Evolutionary conservation across 139 green algal genomes (phyloP).

Genomic region (Zygnema circumcarinatum): DNA sequence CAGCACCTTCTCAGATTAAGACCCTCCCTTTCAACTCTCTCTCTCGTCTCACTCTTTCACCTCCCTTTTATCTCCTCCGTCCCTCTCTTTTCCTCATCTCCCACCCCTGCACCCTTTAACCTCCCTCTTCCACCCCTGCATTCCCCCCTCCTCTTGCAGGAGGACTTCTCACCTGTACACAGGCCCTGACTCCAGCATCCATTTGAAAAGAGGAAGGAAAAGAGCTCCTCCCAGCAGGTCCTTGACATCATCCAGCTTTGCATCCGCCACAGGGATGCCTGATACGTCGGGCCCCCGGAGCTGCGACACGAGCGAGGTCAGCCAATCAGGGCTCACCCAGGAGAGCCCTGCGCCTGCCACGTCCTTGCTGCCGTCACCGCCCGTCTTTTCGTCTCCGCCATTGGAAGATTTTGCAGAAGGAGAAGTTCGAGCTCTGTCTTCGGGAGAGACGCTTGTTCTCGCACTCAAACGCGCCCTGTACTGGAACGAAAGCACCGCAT

Average conservation of each 20-base stretch:
- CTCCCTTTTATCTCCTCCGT: neutral
- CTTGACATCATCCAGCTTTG: conserved; percentile 94
- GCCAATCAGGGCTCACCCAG: conserved; percentile 57
- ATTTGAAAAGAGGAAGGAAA: conserved; percentile 77
- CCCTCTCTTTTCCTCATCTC: neutral
- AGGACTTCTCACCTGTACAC: conserved; percentile 80
- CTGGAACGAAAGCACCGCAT: too few relatives aligned
- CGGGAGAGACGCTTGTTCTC: neutral
- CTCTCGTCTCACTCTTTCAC: neutral
- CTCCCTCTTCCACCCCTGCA: neutral
- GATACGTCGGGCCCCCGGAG: conserved; percentile 64
- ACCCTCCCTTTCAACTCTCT: neutral
- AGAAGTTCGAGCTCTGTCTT: too few relatives aligned
- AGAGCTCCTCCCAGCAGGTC: conserved; percentile 95
- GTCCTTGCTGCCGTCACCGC: conserved; percentile 50
- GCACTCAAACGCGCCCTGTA: conserved; percentile 5
- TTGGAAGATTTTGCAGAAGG: too few relatives aligned
- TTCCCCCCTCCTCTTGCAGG: neutral
- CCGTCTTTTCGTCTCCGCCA: too few relatives aligned
- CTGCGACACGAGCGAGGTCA: conserved; percentile 11
- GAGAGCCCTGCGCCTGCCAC: conserved; percentile 42
- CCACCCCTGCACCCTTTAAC: neutral
- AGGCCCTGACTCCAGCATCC: conserved; percentile 82
- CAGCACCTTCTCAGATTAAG: too few relatives aligned
- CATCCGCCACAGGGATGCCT: conserved; percentile 93